Evolutionary conservation across 805 yeast species (phyloP), one percentile per base, ranked within the genome.

Genomic region (Brettanomyces bruxellensis): DNA sequence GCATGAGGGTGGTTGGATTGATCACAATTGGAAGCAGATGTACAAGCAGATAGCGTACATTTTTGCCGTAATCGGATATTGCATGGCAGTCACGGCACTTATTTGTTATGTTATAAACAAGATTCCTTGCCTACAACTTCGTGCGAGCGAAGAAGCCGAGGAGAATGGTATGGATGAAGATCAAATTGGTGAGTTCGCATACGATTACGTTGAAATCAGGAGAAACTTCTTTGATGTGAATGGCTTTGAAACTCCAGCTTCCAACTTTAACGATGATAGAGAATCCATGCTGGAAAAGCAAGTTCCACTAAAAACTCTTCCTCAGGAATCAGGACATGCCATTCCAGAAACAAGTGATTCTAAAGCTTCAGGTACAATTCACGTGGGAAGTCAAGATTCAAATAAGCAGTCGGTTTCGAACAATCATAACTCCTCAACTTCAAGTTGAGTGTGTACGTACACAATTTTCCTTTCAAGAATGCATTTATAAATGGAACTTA

Each of bases 121-220:
- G 51, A 82, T 88, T 30, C 99, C 98, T 5, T 90, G 89, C 13
- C 75, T 87, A 56, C 73, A 81, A 44, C 70, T 93, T 57, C 76
- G 97, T 60, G 88, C 88, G 4, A 73, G 79, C 51, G 95, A 86
- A 63, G 81, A 83, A 34, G 96, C 83, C 23, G 99, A 91, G 65
- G 86, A 83, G 52, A 71, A 72, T 32, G 99, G 99, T 48, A 77
- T 90, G 69, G 99, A 91, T 64, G 97, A 90, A 64, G 95, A 88
- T 67, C 96, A 91, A 68, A 86, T 91, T 55, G 99, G 98, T 44
- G 99, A 91, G 67, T 91, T 90, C 67, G 98, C 98, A n/a, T 91
- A 91, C 64, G 98, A 91, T 66, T 91, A 89, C 61, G 96, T 91
- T 48, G 99, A 91, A 70, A 95, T 91, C 12, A 79, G 98, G 66